Percentiles rank a stretch among this genome's conserved stretches.
phyloP scores from a whole-genome alignment of 345 rosid genomes.

The Brassica incana region DNA sequence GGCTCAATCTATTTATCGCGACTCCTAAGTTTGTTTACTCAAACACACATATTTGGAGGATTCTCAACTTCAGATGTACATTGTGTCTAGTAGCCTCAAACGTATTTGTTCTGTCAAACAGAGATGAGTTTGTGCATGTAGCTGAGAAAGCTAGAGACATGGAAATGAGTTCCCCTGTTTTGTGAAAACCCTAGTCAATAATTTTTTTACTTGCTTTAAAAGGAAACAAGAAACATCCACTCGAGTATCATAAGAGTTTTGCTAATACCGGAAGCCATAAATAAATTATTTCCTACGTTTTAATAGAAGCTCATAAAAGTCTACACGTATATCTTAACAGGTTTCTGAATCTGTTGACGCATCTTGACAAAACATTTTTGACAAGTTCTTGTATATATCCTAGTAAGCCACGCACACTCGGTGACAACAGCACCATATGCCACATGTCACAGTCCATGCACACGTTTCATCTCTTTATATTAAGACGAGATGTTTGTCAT shows the following conservation, averaged over 20 bases:
- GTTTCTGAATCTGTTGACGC: constrained; percentile 6
- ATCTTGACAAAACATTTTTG: neutral
- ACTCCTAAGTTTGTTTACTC: constrained; percentile 42
- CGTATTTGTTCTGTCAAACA: constrained; percentile 17
- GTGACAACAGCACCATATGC: constrained; percentile 1
- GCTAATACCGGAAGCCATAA: neutral
- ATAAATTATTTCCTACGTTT: neutral
- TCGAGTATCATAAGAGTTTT: neutral
- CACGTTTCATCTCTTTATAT: neutral
- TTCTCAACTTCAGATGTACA: constrained; percentile 30
- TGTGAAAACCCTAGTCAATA: constrained; percentile 1
- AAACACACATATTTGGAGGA: neutral
- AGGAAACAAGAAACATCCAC: neutral
- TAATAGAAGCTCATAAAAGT: neutral
- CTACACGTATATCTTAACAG: constrained; percentile 2
- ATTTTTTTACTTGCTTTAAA: neutral
- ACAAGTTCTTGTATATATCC: neutral
- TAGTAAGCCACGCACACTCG: constrained; percentile 16
- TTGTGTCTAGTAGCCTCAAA: constrained; percentile 33
- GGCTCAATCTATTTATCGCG: constrained; percentile 86
- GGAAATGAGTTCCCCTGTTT: constrained; percentile 14
- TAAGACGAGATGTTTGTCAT: constrained; percentile 4
- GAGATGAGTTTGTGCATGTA: constrained; percentile 9
- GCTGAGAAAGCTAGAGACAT: neutral
- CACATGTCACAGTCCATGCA: constrained; percentile 33